Base-by-base conservation (phyloP, 192 early-diverging fungal species). In the Coemansia sp. region DNA sequence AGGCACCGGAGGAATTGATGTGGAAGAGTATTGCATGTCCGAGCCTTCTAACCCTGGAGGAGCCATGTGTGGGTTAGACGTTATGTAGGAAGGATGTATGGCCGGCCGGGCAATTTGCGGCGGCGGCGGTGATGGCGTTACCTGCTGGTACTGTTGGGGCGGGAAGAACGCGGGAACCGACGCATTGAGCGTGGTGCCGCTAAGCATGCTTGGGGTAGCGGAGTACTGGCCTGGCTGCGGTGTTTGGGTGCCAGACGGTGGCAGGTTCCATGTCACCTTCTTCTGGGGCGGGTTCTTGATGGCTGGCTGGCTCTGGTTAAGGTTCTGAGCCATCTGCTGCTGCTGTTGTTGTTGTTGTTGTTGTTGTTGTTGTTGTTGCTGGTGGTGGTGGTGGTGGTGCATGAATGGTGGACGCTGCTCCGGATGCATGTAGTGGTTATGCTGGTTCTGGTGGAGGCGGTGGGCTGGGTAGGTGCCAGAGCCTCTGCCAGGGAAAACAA, bases 401-500 rank as follows among this genome's bases (percentile, higher is more conserved):
- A 47, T 12, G 21, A n/a, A 39, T 52, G 16, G 47, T 18, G n/a
- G 49, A 18, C 21, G 47, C 57, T 67, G 45, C 21, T 51, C 57
- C 65, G 41, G 58, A 22, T 39, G 69, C 36, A 58, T 21, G 36
- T 39, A 9, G 47, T 36, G 56, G 26, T 65, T 49, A 39, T 63
- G 54, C 48, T 32, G 69, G n/a, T n/a, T n/a, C 45, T 52, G 51
- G 51, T 52, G 51, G 51, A 3, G 51, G 9, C 9, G 51, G 51
- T 3, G 41, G 36, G 21, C 15, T 22, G n/a, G 19, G 42, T 9
- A 22, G 22, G n/a, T 46, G 22, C 10, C 15, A 56, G 47, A 9
- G 47, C 57, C 60, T 32, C 36, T 49, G 77, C 48, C 48, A 49
- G 76, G 76, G 5, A 65, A 16, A 12, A 73, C 65, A 78, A 78